Evolutionary conservation across 2,329 filamentous ascomycete species (phyloP).

Genomic region (Stylonectria norvegica): DNA sequence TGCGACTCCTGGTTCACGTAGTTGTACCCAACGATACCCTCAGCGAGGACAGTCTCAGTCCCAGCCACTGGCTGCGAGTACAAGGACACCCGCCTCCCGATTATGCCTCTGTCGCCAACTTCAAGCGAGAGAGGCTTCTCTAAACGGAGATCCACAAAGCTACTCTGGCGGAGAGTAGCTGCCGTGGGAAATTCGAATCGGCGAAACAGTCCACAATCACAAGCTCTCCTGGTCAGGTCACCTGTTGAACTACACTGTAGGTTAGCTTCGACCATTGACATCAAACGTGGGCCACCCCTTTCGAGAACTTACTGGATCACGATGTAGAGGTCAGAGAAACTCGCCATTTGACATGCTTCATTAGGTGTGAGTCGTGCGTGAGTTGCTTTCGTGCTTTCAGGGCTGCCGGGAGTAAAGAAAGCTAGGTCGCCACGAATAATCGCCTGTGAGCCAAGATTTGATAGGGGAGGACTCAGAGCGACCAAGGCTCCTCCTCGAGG

Average conservation of each 20-base stretch:
- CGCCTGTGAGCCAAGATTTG: slow-evolving; percentile 2
- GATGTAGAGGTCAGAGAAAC: slow-evolving; percentile 31
- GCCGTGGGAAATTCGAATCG: slow-evolving; percentile 32
- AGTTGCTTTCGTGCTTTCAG: slow-evolving; percentile 37
- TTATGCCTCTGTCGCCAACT: slow-evolving; percentile 46
- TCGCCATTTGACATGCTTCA: slow-evolving; percentile 12
- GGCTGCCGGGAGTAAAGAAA: slow-evolving; percentile 42
- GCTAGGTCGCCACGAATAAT: slow-evolving; percentile 36
- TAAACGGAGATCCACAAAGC: slow-evolving; percentile 35
- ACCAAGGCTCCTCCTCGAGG: slow-evolving; percentile 46
- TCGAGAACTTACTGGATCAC: slow-evolving; percentile 46
- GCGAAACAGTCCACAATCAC: slow-evolving; percentile 42
- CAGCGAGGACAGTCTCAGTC: slow-evolving; percentile 36
- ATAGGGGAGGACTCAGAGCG: slow-evolving; percentile 36
- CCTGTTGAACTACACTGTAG: slow-evolving; percentile 35
- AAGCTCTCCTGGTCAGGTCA: slow-evolving; percentile 39
- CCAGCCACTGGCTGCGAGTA: slow-evolving; percentile 26
- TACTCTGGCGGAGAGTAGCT: slow-evolving; percentile 4
- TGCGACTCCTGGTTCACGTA: slow-evolving; percentile 22
- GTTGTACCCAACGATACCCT: slow-evolving; percentile 51
- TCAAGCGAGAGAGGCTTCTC: slow-evolving; percentile 40
- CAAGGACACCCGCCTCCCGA: slow-evolving; percentile 46
- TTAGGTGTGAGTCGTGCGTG: slow-evolving; percentile 41
- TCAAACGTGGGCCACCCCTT: no score
- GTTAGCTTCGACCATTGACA: slow-evolving; percentile 10